Conservation (phyloP, 306 rosid species). For the Benincasa hispida region DNA sequence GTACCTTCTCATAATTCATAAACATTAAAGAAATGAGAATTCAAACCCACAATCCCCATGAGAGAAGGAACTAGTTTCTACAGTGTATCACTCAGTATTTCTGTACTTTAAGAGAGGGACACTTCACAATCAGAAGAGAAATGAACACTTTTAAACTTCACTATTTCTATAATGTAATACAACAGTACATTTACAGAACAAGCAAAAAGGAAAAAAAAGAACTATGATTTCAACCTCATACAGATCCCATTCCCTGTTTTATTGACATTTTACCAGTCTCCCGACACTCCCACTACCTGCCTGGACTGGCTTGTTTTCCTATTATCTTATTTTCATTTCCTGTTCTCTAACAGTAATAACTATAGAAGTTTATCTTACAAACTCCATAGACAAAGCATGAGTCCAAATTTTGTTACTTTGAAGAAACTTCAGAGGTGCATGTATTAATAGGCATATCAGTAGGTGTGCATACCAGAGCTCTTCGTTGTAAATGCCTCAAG, state of each 20-base stretch:
- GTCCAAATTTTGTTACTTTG: constrained; percentile 33
- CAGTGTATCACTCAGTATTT: neutral
- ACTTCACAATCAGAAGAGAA: neutral
- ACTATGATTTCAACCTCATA: constrained; percentile 14
- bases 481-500: constrained; percentile 76
- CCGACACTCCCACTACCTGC: constrained; percentile 45
- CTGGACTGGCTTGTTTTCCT: constrained; percentile 80
- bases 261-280: constrained; percentile 87
- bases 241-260: constrained; percentile 25
- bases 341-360: constrained; percentile 10
- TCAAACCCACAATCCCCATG: neutral
- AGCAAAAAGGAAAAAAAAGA: neutral
- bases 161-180: constrained; percentile 22
- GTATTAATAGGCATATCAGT: constrained; percentile 56
- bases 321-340: constrained; percentile 9
- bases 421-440: constrained; percentile 75
- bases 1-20: neutral
- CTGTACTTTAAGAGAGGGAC: neutral
- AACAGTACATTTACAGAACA: constrained; percentile 42
- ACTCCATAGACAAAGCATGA: constrained; percentile 5
- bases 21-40: neutral
- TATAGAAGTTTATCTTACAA: constrained; percentile 32
- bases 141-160: constrained; percentile 8
- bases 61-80: neutral
- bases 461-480: constrained; percentile 91